phyloP scores from a whole-genome alignment of 768 basidiomycete genomes.

The Lactarius hengduanensis region DNA sequence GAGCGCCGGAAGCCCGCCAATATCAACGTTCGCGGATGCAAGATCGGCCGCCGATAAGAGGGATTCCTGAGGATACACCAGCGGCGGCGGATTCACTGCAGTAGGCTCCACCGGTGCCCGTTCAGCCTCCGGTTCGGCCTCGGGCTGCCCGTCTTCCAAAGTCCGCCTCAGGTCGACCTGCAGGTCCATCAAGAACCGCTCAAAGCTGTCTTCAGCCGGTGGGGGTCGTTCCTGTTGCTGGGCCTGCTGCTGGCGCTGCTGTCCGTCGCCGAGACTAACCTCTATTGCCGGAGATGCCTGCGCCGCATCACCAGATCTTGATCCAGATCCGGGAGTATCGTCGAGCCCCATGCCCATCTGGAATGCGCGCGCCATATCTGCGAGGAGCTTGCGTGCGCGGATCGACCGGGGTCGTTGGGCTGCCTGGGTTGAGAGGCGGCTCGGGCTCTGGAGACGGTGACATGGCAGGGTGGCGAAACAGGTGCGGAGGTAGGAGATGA shows the following conservation, averaged over 20 bases:
- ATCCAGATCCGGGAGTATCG: constrained; percentile 10
- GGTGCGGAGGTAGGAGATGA: constrained; percentile 10
- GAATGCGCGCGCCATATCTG: constrained; percentile 80
- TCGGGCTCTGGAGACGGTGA: constrained; percentile 16
- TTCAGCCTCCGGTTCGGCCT: background rate
- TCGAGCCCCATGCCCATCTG: constrained; percentile 56
- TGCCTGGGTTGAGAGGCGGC: constrained; percentile 2
- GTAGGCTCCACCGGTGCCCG: background rate
- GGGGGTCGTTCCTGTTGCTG: constrained; percentile 28
- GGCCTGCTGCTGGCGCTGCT: constrained; percentile 7
- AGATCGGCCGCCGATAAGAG: constrained; percentile 1
- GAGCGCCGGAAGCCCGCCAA: constrained; percentile 15
- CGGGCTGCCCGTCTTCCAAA: constrained; percentile 39
- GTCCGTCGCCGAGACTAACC: constrained; percentile 13
- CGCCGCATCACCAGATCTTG: background rate
- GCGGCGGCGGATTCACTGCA: background rate
- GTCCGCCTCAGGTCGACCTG: constrained; percentile 70
- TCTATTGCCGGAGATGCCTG: constrained; percentile 4
- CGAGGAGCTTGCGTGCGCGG: constrained; percentile 64
- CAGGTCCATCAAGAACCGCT: constrained; percentile 75
- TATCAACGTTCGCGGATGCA: background rate
- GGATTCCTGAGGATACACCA: constrained; percentile 18
- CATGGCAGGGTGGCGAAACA: background rate
- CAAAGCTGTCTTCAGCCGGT: constrained; percentile 68
- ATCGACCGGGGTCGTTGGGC: constrained; percentile 37